Conservation (phyloP, 208 protist genomes). For the Angomonas deanei region DNA sequence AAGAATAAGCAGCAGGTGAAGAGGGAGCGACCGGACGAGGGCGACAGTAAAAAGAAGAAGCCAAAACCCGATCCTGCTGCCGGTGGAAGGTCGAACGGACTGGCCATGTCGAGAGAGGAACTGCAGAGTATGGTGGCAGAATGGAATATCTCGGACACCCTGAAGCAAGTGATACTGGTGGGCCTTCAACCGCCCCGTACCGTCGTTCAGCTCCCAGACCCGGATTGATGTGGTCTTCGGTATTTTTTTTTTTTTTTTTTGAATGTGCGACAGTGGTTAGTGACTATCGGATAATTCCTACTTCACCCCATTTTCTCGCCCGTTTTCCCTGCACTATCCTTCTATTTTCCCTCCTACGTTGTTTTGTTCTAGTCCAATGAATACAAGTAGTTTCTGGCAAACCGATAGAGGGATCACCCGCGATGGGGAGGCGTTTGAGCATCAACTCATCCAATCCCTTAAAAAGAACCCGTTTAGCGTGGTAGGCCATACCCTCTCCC, state of each 20-base stretch:
- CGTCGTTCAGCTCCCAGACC: background rate
- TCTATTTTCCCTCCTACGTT: background rate
- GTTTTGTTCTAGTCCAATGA: background rate
- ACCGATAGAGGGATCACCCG: background rate
- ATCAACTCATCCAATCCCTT: background rate
- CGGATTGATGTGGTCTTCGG: background rate
- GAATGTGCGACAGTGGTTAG: too few species aligned
- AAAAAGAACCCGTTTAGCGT: background rate
- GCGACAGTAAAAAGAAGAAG: background rate
- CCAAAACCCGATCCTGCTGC: background rate
- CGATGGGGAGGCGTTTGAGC: background rate
- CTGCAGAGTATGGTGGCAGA: constrained; percentile 15
- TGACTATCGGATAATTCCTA: too few species aligned
- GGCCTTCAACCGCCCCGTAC: constrained; percentile 8
- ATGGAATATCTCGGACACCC: constrained; percentile 14
- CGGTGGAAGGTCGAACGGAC: background rate
- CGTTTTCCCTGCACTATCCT: background rate
- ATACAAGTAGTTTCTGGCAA: background rate
- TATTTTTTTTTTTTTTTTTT: background rate
- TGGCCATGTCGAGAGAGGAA: constrained; percentile 3
- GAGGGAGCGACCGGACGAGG: background rate
- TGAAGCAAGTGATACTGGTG: constrained; percentile 17
- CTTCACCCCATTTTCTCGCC: too few species aligned
- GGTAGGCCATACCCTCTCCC: background rate
- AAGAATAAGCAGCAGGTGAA: constrained; percentile 9